Conservation (phyloP, 164 flowering plant genomes). For the Paratinospora sagittata region DNA sequence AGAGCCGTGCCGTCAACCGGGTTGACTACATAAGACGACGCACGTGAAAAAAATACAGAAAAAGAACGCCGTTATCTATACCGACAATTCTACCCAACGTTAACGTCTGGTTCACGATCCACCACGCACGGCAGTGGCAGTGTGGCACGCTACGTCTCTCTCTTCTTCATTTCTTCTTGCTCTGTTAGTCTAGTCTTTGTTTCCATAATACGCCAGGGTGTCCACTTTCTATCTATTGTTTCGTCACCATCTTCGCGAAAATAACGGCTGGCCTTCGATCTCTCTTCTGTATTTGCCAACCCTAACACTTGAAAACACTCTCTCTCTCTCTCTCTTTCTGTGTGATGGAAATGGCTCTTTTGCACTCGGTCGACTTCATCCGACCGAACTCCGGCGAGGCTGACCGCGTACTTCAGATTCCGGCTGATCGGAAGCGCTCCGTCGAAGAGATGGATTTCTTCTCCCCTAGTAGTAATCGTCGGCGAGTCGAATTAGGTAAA, state of each 20-base stretch:
- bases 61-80: background rate
- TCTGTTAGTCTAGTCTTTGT: background rate
- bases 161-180: too few species aligned
- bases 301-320: background rate
- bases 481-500: background rate
- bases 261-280: background rate
- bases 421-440: background rate
- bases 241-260: background rate
- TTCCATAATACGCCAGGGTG: background rate
- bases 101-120: slow-evolving; percentile 1
- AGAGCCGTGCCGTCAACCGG: background rate
- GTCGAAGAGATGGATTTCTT: slow-evolving; percentile 2
- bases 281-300: background rate
- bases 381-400: background rate
- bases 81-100: slow-evolving; percentile 1
- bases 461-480: background rate
- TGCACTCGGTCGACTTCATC: background rate
- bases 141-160: too few species aligned
- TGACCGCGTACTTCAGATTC: slow-evolving; percentile 6
- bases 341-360: background rate
- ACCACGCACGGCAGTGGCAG: too few species aligned
- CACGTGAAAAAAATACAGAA: background rate
- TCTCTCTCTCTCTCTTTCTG: background rate
- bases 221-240: background rate
- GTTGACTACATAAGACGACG: background rate